phyloP scores from a whole-genome alignment of 768 basidiomycete species.

The Boletus bicolor region DNA sequence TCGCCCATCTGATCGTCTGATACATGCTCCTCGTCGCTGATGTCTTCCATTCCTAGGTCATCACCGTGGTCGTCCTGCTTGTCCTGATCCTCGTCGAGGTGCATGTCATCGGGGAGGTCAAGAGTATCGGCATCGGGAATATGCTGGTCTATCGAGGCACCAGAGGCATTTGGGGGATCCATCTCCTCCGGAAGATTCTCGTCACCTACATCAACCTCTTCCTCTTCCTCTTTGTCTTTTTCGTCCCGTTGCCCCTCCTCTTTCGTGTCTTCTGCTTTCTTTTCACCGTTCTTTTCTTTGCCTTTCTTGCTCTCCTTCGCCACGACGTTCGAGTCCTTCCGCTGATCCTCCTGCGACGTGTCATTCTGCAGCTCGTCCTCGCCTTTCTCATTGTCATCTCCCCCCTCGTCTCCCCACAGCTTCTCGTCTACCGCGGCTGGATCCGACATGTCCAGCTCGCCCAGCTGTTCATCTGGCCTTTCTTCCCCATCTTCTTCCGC shows the following conservation, averaged over 20 bases:
- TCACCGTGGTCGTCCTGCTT: constrained; percentile 28
- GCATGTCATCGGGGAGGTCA: constrained; percentile 86
- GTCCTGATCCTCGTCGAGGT: constrained; percentile 45
- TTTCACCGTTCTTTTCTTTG: constrained; percentile 31
- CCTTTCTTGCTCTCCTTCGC: constrained; percentile 67
- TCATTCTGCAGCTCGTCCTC: constrained; percentile 60
- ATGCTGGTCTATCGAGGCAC: constrained; percentile 71
- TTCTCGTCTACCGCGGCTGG: constrained; percentile 91
- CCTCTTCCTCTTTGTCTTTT: constrained; percentile 31
- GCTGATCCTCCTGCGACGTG: constrained; percentile 46
- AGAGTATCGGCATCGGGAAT: constrained; percentile 78
- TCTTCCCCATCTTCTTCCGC: constrained; percentile 51
- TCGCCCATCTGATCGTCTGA: constrained; percentile 32
- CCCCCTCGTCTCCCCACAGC: constrained; percentile 87
- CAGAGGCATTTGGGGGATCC: constrained; percentile 48
- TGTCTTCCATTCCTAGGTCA: constrained; percentile 35
- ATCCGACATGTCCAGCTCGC: constrained; percentile 78
- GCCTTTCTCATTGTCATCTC: constrained; percentile 47
- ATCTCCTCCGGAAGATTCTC: constrained; percentile 43
- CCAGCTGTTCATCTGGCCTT: constrained; percentile 77
- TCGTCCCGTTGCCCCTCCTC: constrained; percentile 29
- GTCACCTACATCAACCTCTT: constrained; percentile 11
- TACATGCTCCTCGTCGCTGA: constrained; percentile 30
- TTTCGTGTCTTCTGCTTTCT: constrained; percentile 30
- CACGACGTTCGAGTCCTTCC: constrained; percentile 60